These are phyloP conservation scores for Meyerozyma smithsonii DNA, from an alignment of 1,139 yeast genomes.

Conservation along the genomic window DNA sequence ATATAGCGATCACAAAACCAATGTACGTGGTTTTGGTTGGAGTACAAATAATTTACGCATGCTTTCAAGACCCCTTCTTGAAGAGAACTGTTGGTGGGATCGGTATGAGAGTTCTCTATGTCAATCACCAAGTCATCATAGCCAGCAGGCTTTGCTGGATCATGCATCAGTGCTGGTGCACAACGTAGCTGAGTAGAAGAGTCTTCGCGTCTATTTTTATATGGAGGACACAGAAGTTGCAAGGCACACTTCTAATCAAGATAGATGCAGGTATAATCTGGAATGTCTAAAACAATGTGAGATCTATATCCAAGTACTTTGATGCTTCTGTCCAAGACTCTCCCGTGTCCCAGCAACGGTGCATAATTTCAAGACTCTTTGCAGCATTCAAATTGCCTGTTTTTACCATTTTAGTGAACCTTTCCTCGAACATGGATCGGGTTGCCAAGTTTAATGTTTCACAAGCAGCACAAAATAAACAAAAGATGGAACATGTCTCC, in stretches of 20 bases:
- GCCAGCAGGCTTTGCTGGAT: constrained; percentile 3
- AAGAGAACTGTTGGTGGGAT: constrained; percentile 1
- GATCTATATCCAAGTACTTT: constrained; percentile 38
- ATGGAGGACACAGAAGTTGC: constrained; percentile 1
- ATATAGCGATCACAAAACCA: constrained; percentile 53
- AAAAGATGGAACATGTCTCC: constrained; percentile 51
- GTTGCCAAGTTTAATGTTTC: constrained; percentile 39
- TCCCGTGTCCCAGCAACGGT: constrained; percentile 52
- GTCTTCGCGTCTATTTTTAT: constrained; percentile 4
- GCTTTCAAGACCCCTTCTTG: constrained; percentile 4
- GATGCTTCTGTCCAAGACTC: constrained; percentile 56
- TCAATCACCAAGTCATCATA: constrained; percentile 4
- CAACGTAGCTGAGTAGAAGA: constrained; percentile 30
- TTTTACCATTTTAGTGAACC: constrained; percentile 34
- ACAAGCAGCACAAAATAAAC: constrained; percentile 57
- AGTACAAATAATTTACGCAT: constrained; percentile 2
- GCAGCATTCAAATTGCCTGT: constrained; percentile 49
- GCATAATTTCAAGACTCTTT: constrained; percentile 46
- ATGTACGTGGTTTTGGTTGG: constrained; percentile 23
- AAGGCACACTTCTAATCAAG: neutral
- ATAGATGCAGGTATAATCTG: neutral
- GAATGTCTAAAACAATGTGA: constrained; percentile 35
- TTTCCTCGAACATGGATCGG: constrained; percentile 30
- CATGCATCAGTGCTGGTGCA: neutral
- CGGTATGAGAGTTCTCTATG: constrained; percentile 2